Evolutionary conservation across 2,329 filamentous ascomycete genomes (phyloP).

Genomic region (Sclerotinia subarctica): DNA sequence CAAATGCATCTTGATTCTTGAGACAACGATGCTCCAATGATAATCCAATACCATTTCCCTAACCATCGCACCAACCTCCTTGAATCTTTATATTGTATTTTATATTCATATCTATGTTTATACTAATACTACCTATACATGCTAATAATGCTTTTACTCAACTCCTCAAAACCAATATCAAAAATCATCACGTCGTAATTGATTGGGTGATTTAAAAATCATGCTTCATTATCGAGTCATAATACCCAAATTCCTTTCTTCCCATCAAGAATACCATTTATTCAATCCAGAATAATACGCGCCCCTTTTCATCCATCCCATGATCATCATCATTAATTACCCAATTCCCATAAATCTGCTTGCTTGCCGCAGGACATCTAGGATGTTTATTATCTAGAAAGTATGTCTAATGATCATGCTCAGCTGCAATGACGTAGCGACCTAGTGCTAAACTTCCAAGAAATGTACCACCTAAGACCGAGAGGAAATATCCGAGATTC

Average conservation of each 20-base stretch:
- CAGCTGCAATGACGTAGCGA: slow-evolving; percentile 30
- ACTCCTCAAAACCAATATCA: neutral
- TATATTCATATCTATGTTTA: too few relatives aligned
- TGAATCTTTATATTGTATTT: too few relatives aligned
- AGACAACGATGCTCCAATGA: too few relatives aligned
- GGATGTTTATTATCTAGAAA: neutral
- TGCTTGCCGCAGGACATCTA: slow-evolving; percentile 18
- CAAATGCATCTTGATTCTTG: too few relatives aligned
- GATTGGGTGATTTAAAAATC: neutral
- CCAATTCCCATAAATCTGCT: slow-evolving; percentile 17
- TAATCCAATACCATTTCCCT: too few relatives aligned
- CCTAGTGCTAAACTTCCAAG: slow-evolving; percentile 68
- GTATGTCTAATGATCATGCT: slow-evolving; percentile 25
- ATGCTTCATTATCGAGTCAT: slow-evolving; percentile 15
- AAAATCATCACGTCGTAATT: slow-evolving; percentile 7
- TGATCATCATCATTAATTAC: slow-evolving; percentile 9
- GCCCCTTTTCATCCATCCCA: neutral
- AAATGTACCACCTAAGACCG: slow-evolving; percentile 75
- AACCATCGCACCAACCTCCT: too few relatives aligned
- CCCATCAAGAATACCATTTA: neutral
- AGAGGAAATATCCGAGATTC: slow-evolving; percentile 82
- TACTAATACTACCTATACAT: too few relatives aligned
- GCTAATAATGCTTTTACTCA: neutral
- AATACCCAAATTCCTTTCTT: neutral
- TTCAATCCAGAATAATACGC: neutral